Conservation (phyloP, 2,329 filamentous ascomycete genomes). For the Cryphonectria carpinicola region DNA sequence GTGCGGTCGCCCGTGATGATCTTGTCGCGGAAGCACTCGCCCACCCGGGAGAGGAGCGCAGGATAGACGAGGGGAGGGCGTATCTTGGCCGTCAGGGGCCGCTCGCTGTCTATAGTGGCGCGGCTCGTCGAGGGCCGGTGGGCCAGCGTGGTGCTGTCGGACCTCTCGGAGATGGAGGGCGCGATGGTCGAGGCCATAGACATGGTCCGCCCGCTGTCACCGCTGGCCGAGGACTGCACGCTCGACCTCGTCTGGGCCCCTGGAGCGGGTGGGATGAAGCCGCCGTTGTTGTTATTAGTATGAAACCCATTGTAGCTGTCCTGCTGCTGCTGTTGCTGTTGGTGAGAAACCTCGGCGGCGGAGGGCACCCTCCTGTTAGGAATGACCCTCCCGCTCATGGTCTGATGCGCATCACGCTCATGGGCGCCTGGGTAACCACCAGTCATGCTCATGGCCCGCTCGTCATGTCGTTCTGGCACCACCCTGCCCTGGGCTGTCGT, state of each 20-base stretch:
- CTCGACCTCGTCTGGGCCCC: slow-evolving; percentile 62
- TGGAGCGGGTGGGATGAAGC: slow-evolving; percentile 48
- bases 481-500: slow-evolving; percentile 91
- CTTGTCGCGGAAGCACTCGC: slow-evolving; percentile 87
- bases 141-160: slow-evolving; percentile 42
- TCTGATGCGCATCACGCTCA: slow-evolving; percentile 82
- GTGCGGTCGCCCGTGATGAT: slow-evolving; percentile 85
- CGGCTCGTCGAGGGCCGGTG: slow-evolving; percentile 62
- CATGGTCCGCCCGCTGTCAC: slow-evolving; percentile 69
- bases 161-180: slow-evolving; percentile 57
- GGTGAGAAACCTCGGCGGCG: slow-evolving; percentile 18
- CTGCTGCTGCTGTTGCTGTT: slow-evolving; percentile 26
- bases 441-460: slow-evolving; percentile 95
- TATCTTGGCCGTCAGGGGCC: slow-evolving; percentile 64
- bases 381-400: slow-evolving; percentile 90
- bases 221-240: slow-evolving; percentile 61
- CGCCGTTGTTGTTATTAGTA: slow-evolving; percentile 29
- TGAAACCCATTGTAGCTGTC: slow-evolving; percentile 40
- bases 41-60: slow-evolving; percentile 89
- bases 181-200: slow-evolving; percentile 89
- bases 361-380: slow-evolving; percentile 64
- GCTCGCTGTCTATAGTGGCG: slow-evolving; percentile 57
- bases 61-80: slow-evolving; percentile 89
- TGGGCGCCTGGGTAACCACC: slow-evolving; percentile 66
- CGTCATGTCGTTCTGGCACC: slow-evolving; percentile 89